Evolutionary conservation across 495 filamentous ascomycete species (phyloP).

Genomic region (Lophiostoma macrostomum): DNA sequence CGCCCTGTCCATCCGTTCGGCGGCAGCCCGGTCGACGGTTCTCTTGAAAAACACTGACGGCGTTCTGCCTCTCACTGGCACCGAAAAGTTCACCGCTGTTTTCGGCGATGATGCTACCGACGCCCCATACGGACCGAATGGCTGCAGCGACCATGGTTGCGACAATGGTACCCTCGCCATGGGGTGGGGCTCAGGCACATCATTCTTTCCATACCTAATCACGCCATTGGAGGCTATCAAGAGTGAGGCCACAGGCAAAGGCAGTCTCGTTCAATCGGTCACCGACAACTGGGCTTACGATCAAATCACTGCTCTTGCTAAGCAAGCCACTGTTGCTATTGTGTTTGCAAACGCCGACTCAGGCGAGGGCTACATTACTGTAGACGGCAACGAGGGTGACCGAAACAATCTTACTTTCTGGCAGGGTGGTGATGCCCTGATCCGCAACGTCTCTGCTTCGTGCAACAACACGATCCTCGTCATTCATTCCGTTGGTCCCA

Average conservation of each 20-base stretch:
- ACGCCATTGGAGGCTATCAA: constrained; percentile 85
- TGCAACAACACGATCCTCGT: constrained; percentile 93
- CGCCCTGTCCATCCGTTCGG: constrained; percentile 63
- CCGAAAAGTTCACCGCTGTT: constrained; percentile 73
- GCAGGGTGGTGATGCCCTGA: constrained; percentile 73
- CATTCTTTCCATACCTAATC: constrained; percentile 87
- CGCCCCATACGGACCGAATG: constrained; percentile 78
- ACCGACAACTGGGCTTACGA: constrained; percentile 68
- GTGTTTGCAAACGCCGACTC: constrained; percentile 87
- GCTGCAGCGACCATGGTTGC: constrained; percentile 79
- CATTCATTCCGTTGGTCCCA: constrained; percentile 80
- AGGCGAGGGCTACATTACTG: constrained; percentile 80
- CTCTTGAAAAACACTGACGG: constrained; percentile 81
- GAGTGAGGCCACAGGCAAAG: constrained; percentile 60
- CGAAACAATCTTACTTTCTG: constrained; percentile 91
- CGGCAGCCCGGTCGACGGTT: constrained; percentile 75
- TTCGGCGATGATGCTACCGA: constrained; percentile 82
- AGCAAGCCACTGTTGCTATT: constrained; percentile 67
- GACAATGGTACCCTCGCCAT: constrained; percentile 84
- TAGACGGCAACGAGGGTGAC: constrained; percentile 85
- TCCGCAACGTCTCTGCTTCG: constrained; percentile 68
- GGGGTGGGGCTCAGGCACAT: constrained; percentile 90
- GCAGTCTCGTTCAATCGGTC: constrained; percentile 66
- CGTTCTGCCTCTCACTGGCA: constrained; percentile 70
- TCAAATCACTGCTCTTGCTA: constrained; percentile 59